phyloP scores from a whole-genome alignment of 257 asterid genomes.

The Forsythia suspensa region DNA sequence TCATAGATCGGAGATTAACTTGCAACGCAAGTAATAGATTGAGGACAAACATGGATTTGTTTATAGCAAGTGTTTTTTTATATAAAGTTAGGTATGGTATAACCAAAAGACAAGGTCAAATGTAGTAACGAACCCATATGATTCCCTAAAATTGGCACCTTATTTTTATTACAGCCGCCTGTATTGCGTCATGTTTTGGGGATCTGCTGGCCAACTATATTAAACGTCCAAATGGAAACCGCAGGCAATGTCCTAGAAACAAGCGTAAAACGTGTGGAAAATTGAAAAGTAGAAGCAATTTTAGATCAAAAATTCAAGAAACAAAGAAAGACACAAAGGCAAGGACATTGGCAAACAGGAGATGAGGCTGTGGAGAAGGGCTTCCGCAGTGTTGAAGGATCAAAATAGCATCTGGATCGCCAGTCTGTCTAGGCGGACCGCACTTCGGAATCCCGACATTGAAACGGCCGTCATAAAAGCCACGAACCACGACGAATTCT shows the following conservation, averaged over 20 bases:
- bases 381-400: constrained; percentile 68
- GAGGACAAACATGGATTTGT: no score
- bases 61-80: no score
- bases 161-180: background rate
- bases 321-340: background rate
- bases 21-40: no score
- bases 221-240: background rate
- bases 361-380: constrained; percentile 85
- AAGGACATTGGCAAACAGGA: constrained; percentile 8
- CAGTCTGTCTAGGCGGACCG: constrained; percentile 50
- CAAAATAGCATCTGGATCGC: constrained; percentile 66
- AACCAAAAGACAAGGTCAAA: background rate
- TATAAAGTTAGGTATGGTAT: background rate
- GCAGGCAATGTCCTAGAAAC: background rate
- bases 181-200: background rate
- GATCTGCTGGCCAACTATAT: background rate
- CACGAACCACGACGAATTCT: constrained; percentile 58
- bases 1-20: no score
- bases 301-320: background rate
- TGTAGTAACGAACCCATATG: background rate
- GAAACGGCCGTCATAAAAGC: constrained; percentile 75
- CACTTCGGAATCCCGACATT: constrained; percentile 78
- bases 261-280: background rate
- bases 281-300: background rate
- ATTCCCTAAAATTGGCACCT: background rate